Percentiles rank a stretch among this genome's conserved stretches.
Conservation (phyloP, 208 protist species). For the Spongospora subterranea region DNA sequence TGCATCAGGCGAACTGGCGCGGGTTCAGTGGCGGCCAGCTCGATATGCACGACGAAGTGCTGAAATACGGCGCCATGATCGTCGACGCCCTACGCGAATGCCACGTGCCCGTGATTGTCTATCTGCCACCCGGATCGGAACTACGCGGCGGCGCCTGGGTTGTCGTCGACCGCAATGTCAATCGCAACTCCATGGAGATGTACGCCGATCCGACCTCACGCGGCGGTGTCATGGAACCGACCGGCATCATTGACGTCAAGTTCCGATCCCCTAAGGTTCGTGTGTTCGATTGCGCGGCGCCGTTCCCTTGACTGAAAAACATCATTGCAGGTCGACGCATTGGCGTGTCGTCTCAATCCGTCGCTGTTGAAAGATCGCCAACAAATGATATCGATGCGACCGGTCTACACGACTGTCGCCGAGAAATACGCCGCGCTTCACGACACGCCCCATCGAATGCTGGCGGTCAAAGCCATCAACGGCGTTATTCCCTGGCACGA, state of each 20-base stretch:
- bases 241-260: constrained; percentile 93
- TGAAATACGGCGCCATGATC: constrained; percentile 98
- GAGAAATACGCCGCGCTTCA: constrained; percentile 94
- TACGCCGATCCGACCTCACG: constrained; percentile 88
- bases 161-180: constrained; percentile 95
- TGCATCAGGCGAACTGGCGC: constrained; percentile 97
- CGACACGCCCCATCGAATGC: constrained; percentile 93
- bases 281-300: constrained; percentile 56
- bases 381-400: background rate
- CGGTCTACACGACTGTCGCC: constrained; percentile 89
- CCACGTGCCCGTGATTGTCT: constrained; percentile 91
- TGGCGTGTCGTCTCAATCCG: background rate
- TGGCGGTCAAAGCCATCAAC: constrained; percentile 85
- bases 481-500: constrained; percentile 86
- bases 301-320: background rate
- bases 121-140: constrained; percentile 93
- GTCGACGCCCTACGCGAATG: constrained; percentile 95
- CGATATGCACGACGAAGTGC: constrained; percentile 98
- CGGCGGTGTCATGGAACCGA: constrained; percentile 93
- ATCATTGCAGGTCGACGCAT: background rate
- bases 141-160: constrained; percentile 97
- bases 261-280: constrained; percentile 83
- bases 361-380: background rate
- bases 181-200: constrained; percentile 95
- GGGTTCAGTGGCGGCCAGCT: constrained; percentile 97